Base-by-base conservation (phyloP, 139 green algal genomes). In the Micractinium conductrix region DNA sequence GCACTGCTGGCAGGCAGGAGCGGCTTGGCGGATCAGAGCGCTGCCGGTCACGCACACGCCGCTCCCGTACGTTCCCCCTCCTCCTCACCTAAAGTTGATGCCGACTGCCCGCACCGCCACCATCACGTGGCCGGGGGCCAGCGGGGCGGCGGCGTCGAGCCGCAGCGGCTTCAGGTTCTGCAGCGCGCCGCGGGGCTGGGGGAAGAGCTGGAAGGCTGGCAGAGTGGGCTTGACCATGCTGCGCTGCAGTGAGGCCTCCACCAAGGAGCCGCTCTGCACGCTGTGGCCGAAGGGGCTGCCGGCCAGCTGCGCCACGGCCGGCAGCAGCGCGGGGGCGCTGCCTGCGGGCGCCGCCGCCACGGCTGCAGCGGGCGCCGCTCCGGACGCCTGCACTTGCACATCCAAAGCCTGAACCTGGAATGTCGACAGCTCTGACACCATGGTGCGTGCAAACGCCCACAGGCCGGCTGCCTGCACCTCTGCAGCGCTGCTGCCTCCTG, bases 101-200 rank as follows among this genome's bases (percentile, higher is more conserved):
- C 91, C 92, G 38, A 94, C 86, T 19, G 87, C 90, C 62, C 67
- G 79, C 9, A 94, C 92, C 7, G 60, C 78, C 62, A 95, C 80
- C 50, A 80, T 63, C 70, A 92, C 62, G 42, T 81, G 67, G n/a
- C 81, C 89, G 37, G 85, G 53, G 24, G 79, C 78, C 55, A 43
- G 14, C 4, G 43, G 30, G 7, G 53, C 33, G 26, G 71, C 17
- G 8, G 16, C 40, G 45, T 58, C 58, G 21, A 86, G 14, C 28
- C 28, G 33, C 63, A 91, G 69, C 26, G 87, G 85, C 17, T 84
- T 78, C 40, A 97, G 86, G 85, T 91, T 93, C 72, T 83, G 75
- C 42, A 96, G 84, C 0, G 93, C 88, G 4, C 93, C 93, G 37
- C 93, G 84, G 10, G 93, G 92, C 28, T 75, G 68, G 0, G 93